Evolutionary conservation across 2,329 filamentous ascomycete species (phyloP).

Genomic region (Monascus ruber): DNA sequence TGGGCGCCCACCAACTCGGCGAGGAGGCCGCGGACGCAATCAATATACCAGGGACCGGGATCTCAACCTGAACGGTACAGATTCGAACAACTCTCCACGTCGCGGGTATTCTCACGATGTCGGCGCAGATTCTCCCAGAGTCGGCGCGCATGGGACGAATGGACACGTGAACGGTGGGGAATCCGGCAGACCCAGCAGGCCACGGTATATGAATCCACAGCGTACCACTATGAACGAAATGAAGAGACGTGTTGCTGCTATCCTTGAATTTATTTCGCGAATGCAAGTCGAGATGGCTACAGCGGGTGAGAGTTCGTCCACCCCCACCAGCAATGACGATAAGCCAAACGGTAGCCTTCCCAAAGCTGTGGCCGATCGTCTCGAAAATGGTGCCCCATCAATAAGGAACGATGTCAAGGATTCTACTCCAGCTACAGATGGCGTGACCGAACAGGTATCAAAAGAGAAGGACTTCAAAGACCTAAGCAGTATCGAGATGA

Average conservation of each 20-base stretch:
- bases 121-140: slow-evolving; percentile 26
- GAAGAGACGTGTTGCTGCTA: slow-evolving; percentile 69
- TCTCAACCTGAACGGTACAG: slow-evolving; percentile 41
- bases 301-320: slow-evolving; percentile 34
- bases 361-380: slow-evolving; percentile 24
- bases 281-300: slow-evolving; percentile 79
- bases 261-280: slow-evolving; percentile 80
- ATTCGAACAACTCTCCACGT: slow-evolving; percentile 29
- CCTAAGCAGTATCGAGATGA: slow-evolving; percentile 75
- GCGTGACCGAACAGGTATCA: slow-evolving; percentile 12
- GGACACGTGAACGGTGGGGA: slow-evolving; percentile 48
- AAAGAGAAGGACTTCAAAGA: slow-evolving; percentile 55
- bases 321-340: slow-evolving; percentile 27
- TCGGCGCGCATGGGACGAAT: slow-evolving; percentile 20
- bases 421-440: slow-evolving; percentile 14
- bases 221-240: slow-evolving; percentile 75
- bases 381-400: slow-evolving; percentile 18
- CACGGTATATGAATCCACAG: slow-evolving; percentile 43
- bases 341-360: slow-evolving; percentile 21
- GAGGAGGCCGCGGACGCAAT: slow-evolving; percentile 58
- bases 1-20: slow-evolving; percentile 53
- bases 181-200: slow-evolving; percentile 49
- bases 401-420: slow-evolving; percentile 16
- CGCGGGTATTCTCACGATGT: slow-evolving; percentile 29
- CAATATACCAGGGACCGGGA: slow-evolving; percentile 74